Percentiles rank a stretch among this genome's conserved stretches.
phyloP scores from a whole-genome alignment of 2,329 filamentous ascomycete species.

The Myriosclerotinia curreyana region DNA sequence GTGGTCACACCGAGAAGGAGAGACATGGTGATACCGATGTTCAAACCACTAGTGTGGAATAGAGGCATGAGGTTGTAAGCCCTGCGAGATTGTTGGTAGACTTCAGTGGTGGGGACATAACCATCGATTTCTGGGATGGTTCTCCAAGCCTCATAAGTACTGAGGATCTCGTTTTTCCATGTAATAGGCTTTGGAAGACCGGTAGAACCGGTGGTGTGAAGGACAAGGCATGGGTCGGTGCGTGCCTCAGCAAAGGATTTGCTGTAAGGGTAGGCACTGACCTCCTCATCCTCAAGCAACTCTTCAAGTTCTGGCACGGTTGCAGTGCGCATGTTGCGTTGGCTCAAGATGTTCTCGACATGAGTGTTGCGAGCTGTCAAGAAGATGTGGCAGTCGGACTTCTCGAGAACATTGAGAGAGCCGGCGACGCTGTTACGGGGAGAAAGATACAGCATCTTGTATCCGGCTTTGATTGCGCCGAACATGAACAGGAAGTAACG shows the following conservation, averaged over 20 bases:
- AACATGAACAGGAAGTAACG: conserved; percentile 27
- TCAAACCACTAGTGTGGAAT: conserved; percentile 31
- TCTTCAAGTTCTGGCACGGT: conserved; percentile 36
- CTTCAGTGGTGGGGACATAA: conserved; percentile 79
- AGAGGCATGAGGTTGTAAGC: conserved; percentile 31
- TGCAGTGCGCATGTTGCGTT: conserved; percentile 21
- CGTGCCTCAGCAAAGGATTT: conserved; percentile 40
- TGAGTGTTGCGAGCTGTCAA: conserved; percentile 22
- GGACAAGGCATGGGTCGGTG: conserved; percentile 42
- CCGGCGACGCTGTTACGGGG: conserved; percentile 41
- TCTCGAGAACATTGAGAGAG: conserved; percentile 39
- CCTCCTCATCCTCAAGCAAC: conserved; percentile 33
- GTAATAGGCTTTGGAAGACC: conserved; percentile 45
- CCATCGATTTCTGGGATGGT: conserved; percentile 26
- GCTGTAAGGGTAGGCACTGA: conserved; percentile 35
- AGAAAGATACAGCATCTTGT: conserved; percentile 41
- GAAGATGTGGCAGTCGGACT: conserved; percentile 36
- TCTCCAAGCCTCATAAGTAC: conserved; percentile 32
- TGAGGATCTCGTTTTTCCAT: conserved; percentile 26
- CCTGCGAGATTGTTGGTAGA: conserved; percentile 26
- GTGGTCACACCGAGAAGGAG: conserved; percentile 30
- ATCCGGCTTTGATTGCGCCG: conserved; percentile 41
- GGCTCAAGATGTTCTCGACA: conserved; percentile 24
- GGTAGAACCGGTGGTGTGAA: conserved; percentile 46
- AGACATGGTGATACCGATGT: conserved; percentile 29